Base-by-base conservation (phyloP, 140 eudicot species). In the Stevia rebaudiana region DNA sequence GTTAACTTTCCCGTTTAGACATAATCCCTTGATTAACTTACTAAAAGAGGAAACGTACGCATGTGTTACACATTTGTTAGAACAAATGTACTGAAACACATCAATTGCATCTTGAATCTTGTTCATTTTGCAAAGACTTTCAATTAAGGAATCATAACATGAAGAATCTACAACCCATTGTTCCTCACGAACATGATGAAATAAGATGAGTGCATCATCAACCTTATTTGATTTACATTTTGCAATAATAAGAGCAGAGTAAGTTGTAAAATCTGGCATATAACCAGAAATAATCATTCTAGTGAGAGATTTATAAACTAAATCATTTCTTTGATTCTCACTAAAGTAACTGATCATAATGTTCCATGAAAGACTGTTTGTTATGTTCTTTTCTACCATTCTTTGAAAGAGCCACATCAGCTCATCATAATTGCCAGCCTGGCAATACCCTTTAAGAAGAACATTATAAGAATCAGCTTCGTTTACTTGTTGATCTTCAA, bases 241-340 rank as follows among this genome's bases (percentile, higher is more conserved):
- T 3, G 75, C 95, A 37, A 76, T 30, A 40, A 86, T 70, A 39
- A 89, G 81, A 64, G 97, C 83, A 69, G 89, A 81, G 72, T 83
- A 89, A 37, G 89, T 83, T 60, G 65, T 43, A 56, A 77, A 74
- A 42, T 83, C 77, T 3, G 84, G 95, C 48, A 23, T 23, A 74
- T 56, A 61, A 39, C 84, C 79, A 28, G 80, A 83, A 68, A 77
- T 75, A 18, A 89, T 65, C 97, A 89, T 83, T 79, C 77, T 81
- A 63, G 81, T 10, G 0, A 89, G 83, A 70, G 72, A 33, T 65
- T 86, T 76, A 62, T 58, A n/a, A 65, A 82, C 80, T 50, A 57
- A 54, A 37, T 77, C 73, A 21, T 47, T 52, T 28, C 48, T 47
- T 31, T 12, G 65, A 76, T 75, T 66, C 73, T 70, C 78, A 44